Percentiles rank a stretch among this genome's conserved stretches.
Evolutionary conservation across 2,329 filamentous ascomycete species (phyloP).

Genomic region (Colletotrichum sp.): DNA sequence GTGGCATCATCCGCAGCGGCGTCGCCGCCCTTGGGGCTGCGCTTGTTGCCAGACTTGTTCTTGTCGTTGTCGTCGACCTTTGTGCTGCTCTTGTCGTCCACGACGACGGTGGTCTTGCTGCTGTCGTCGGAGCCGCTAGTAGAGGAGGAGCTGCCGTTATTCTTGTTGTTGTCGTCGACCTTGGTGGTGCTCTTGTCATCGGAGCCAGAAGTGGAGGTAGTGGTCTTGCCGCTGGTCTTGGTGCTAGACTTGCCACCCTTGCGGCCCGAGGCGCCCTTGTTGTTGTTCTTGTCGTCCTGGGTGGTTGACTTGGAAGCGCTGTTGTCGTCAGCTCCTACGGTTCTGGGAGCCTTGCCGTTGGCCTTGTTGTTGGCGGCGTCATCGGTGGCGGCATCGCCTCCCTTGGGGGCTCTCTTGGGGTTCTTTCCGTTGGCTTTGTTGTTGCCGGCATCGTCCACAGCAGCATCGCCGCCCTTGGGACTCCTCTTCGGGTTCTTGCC

Average conservation of each 20-base stretch:
- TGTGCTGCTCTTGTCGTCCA: neutral
- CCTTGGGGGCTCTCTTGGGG: neutral
- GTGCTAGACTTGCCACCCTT: neutral
- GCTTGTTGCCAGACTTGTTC: neutral
- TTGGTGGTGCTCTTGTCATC: neutral
- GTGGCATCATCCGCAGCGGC: neutral
- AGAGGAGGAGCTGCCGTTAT: conserved; percentile 1
- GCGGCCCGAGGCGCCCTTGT: neutral
- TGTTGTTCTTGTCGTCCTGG: neutral
- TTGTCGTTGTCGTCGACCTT: neutral
- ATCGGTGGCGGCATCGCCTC: rapidly evolving
- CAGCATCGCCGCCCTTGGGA: neutral
- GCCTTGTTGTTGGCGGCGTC: neutral
- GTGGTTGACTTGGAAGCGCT: neutral
- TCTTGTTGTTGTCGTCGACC: neutral
- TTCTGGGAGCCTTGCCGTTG: neutral
- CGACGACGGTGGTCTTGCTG: neutral
- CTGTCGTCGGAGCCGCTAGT: neutral
- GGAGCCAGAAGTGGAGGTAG: neutral
- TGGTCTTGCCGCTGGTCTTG: neutral
- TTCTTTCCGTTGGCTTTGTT: neutral
- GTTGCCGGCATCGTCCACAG: neutral
- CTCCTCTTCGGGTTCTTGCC: neutral
- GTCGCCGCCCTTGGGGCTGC: neutral
- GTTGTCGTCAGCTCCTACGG: neutral